Percentiles rank a stretch among this genome's conserved stretches.
These are phyloP conservation scores for Botryotinia narcissicola DNA, from an alignment of 2,329 filamentous ascomycete species.

Conservation along the genomic window DNA sequence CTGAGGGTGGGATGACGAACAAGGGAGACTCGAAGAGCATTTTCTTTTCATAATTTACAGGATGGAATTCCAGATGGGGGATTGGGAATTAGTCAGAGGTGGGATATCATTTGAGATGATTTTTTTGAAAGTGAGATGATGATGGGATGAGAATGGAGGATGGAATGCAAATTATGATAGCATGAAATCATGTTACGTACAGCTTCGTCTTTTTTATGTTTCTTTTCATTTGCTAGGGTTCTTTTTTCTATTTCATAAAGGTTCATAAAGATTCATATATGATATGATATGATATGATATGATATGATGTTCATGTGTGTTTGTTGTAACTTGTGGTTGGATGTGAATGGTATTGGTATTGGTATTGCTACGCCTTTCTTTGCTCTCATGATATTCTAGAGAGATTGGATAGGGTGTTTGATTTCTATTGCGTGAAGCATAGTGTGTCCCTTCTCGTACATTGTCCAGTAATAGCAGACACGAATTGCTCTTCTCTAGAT, in stretches of 20 bases:
- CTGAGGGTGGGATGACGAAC: background rate
- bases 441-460: background rate
- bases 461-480: background rate
- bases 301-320: background rate
- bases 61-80: background rate
- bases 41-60: constrained; percentile 14
- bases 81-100: background rate
- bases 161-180: constrained; percentile 17
- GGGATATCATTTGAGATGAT: constrained; percentile 11
- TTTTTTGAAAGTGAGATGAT: constrained; percentile 7
- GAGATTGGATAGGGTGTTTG: background rate
- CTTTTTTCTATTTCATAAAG: background rate
- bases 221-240: background rate
- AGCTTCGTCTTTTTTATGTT: background rate
- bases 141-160: background rate
- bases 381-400: background rate
- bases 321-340: background rate
- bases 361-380: background rate
- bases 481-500: background rate
- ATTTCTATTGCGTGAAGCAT: background rate
- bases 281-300: background rate
- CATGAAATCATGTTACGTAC: constrained; percentile 16
- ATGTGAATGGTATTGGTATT: background rate
- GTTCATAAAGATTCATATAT: background rate
- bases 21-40: background rate